Base-by-base conservation (phyloP, 2,329 filamentous ascomycete species). In the Pestalotiopsis sp. region DNA sequence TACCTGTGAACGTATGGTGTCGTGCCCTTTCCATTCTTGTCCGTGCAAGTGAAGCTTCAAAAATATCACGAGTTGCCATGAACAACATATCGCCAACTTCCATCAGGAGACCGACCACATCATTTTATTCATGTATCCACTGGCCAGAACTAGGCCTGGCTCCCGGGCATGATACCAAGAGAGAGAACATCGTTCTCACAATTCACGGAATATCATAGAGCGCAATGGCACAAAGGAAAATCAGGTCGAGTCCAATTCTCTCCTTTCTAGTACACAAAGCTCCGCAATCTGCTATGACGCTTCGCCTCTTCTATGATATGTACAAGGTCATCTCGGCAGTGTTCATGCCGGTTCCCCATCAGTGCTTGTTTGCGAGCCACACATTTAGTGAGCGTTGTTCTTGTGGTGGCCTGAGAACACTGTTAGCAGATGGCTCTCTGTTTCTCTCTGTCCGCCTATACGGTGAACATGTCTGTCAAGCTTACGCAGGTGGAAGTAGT, bases 401-500 rank as follows among this genome's bases (percentile, higher is more conserved):
- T 99, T 99, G 93, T 98, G 95, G 90, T 99, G 95, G 78, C 96
- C 96, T 99, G 76, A 36, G 67, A 77, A 71, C 68, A 68, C 27
- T 62, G 27, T 62, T 14, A 62, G 59, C 45, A n/a, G 7, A n/a
- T 12, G 17, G 17, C 4, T 3, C 25, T 13, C 25, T 14, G 20
- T 52, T n/a, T 13, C 23, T 13, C 20, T 13, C 23, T 14, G 36
- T 39, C 20, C 13, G 12, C 56, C 31, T 62, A 27, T 41, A 12
- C 2, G 45, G 45, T 17, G 45, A 5, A 59, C 23, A 4, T 36
- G 38, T 20, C 9, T 27, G 36, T 62, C 13, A 56, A 31, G 90
- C 93, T 84, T 91, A 99, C 96, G 94, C 79, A 99, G 89, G 86
- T 99, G 97, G 93, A 97, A 98, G 90, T 99, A 98, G 91, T 99